Evolutionary conservation across 2,329 filamentous ascomycete genomes (phyloP).

Genomic region (Ophiostoma australiae): DNA sequence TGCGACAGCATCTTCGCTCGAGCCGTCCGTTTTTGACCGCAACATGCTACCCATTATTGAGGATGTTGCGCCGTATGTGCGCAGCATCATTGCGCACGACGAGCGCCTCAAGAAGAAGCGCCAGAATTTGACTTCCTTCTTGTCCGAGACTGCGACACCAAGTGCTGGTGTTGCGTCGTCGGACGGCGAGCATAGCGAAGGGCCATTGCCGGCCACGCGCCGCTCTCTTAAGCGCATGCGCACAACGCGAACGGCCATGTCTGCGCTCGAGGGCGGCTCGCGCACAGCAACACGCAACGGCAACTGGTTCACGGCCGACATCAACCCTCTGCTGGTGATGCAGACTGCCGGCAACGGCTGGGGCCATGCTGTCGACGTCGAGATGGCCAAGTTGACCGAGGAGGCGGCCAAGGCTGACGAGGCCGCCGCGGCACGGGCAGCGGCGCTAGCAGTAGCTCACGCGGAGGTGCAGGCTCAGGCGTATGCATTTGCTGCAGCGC

Average conservation of each 20-base stretch:
- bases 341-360: conserved; percentile 45
- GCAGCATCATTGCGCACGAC: conserved; percentile 76
- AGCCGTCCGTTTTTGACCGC: conserved; percentile 72
- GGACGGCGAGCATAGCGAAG: conserved; percentile 30
- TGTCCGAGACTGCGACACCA: conserved; percentile 40
- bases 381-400: conserved; percentile 14
- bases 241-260: conserved; percentile 64
- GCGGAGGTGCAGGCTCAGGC: neutral
- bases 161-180: conserved; percentile 14
- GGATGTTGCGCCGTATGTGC: conserved; percentile 87
- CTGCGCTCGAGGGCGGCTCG: conserved; percentile 63
- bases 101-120: conserved; percentile 63
- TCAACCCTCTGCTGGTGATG: conserved; percentile 54
- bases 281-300: conserved; percentile 60
- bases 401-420: conserved; percentile 16
- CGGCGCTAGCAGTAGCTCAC: neutral
- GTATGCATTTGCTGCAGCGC: neutral
- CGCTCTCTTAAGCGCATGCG: conserved; percentile 48
- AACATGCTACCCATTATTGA: conserved; percentile 59
- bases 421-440: neutral
- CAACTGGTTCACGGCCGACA: conserved; percentile 57
- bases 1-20: conserved; percentile 38
- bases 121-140: conserved; percentile 49
- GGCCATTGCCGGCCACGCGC: neutral
- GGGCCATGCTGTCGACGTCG: conserved; percentile 24